Evolutionary conservation across 805 yeast species (phyloP).

Genomic region (Debaryomyces castellii): DNA sequence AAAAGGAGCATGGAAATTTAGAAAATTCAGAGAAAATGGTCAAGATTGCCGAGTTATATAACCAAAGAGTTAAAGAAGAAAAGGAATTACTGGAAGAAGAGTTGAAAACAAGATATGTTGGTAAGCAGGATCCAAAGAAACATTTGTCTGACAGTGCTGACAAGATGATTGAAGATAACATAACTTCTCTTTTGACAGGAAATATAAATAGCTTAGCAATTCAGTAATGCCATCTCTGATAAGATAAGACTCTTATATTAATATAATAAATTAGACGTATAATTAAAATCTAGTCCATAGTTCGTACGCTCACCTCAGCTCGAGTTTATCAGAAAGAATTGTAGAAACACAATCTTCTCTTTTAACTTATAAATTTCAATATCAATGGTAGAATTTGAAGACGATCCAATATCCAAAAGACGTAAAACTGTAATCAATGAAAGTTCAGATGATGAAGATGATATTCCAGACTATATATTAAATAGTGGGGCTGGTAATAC

Average conservation of each 20-base stretch:
- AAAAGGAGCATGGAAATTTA: constrained; percentile 72
- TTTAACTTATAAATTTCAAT: too few species aligned
- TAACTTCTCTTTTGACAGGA: constrained; percentile 82
- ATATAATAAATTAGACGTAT: not conserved
- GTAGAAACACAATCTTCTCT: too few species aligned
- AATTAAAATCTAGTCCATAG: not conserved
- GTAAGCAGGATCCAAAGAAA: constrained; percentile 98
- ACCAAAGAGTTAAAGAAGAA: constrained; percentile 89
- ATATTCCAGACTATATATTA: constrained; percentile 9
- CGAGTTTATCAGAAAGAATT: not conserved
- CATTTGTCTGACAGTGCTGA: constrained; percentile 91
- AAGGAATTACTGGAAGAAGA: constrained; percentile 84
- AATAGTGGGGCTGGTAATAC: not conserved
- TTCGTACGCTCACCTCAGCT: not conserved
- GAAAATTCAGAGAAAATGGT: constrained; percentile 78
- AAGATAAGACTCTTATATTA: not conserved
- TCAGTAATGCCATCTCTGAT: constrained; percentile 41
- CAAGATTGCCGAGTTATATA: constrained; percentile 84
- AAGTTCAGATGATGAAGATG: constrained; percentile 10
- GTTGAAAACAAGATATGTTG: constrained; percentile 92
- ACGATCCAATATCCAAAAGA: not conserved
- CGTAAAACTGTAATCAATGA: not conserved
- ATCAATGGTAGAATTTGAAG: not conserved
- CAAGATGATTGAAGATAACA: constrained; percentile 81
- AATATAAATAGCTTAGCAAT: constrained; percentile 90